phyloP scores from a whole-genome alignment of 2,329 filamentous ascomycete species.

The Zasmidium angulare region DNA sequence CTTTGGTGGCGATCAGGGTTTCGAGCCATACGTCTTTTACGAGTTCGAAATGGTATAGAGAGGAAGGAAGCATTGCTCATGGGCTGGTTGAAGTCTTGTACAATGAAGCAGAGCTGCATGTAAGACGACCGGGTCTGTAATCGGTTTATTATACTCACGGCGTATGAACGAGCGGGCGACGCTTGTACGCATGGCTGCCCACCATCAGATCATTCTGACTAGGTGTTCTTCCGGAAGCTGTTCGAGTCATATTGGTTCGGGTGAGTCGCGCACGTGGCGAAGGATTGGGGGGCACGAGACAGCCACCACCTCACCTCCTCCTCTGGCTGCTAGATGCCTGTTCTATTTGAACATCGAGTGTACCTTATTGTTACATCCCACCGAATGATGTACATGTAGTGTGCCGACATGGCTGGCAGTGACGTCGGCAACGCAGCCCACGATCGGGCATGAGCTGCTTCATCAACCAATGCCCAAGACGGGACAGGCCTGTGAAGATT shows the following conservation, averaged over 20 bases:
- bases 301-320: background rate
- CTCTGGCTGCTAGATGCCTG: background rate
- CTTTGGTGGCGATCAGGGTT: constrained; percentile 72
- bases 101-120: background rate
- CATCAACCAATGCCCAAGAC: background rate
- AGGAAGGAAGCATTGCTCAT: background rate
- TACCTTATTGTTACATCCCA: too few relatives aligned
- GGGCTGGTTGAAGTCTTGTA: background rate
- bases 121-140: background rate
- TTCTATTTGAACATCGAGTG: too few relatives aligned
- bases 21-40: constrained; percentile 96
- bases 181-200: background rate
- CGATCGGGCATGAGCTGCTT: background rate
- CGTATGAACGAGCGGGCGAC: background rate
- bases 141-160: background rate
- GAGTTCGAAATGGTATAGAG: constrained; percentile 73
- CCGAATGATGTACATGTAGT: too few relatives aligned
- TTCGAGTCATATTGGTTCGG: background rate
- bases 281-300: background rate
- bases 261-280: background rate
- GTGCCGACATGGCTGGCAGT: too few relatives aligned
- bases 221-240: too few relatives aligned
- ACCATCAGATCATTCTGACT: too few relatives aligned
- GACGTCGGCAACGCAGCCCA: too few relatives aligned
- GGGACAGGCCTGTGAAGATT: background rate